Conservation (phyloP, 257 asterid species). For the Handroanthus guayacan region DNA sequence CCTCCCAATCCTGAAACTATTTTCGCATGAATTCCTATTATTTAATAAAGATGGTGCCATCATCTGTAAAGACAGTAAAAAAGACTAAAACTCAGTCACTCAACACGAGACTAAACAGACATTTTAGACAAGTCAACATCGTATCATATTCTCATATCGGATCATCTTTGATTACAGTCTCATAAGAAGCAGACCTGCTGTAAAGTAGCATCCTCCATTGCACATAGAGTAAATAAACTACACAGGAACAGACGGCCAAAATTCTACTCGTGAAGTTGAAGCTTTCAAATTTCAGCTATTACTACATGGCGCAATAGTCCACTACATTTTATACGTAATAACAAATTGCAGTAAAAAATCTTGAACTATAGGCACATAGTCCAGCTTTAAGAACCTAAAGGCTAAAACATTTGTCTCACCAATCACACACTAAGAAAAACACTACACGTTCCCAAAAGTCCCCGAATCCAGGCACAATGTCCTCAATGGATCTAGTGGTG, state of each 20-base stretch:
- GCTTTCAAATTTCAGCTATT: background rate
- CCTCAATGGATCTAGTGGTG: constrained; percentile 27
- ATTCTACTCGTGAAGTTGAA: background rate
- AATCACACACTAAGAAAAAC: constrained; percentile 14
- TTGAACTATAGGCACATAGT: background rate
- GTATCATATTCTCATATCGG: background rate
- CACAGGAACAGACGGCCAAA: constrained; percentile 1
- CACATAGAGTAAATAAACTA: background rate
- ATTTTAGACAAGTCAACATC: background rate
- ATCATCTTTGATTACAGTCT: constrained; percentile 15
- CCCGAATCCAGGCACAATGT: constrained; percentile 8
- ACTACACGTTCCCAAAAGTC: background rate
- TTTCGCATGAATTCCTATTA: background rate
- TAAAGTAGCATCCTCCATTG: background rate
- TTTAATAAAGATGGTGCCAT: background rate
- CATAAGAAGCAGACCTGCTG: background rate
- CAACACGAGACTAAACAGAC: background rate
- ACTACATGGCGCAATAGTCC: constrained; percentile 15
- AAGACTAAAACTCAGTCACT: background rate
- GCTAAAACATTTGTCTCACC: background rate
- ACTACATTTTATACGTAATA: constrained; percentile 2
- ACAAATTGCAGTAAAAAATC: background rate
- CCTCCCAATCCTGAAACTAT: constrained; percentile 7
- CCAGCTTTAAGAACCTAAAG: constrained; percentile 18
- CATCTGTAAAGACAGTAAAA: background rate